phyloP scores from a whole-genome alignment of 306 rosid species.

The Pyrus pyrifolia region DNA sequence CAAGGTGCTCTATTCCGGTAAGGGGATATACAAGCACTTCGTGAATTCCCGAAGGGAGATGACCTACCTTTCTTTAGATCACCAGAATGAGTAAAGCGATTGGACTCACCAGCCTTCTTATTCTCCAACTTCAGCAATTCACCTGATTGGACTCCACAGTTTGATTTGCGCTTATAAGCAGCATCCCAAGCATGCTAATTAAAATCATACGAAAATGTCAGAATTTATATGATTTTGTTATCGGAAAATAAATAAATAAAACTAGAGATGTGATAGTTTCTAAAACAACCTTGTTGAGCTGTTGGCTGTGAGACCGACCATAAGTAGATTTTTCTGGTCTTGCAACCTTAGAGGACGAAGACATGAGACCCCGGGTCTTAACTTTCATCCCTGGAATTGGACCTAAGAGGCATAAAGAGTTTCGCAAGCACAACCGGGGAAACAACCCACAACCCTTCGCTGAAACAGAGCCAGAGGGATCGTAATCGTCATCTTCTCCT shows the following conservation, averaged over 20 bases:
- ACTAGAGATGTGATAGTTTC: constrained; percentile 6
- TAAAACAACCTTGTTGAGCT: constrained; percentile 49
- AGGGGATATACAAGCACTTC: constrained; percentile 63
- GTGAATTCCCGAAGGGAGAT: constrained; percentile 64
- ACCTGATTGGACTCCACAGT: constrained; percentile 25
- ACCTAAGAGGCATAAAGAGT: constrained; percentile 56
- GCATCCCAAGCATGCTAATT: constrained; percentile 51
- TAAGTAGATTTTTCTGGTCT: constrained; percentile 37
- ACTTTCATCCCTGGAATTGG: constrained; percentile 57
- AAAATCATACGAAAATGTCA: constrained; percentile 11
- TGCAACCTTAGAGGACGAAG: constrained; percentile 25
- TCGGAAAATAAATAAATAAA: background rate
- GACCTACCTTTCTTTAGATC: constrained; percentile 51
- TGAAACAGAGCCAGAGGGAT: constrained; percentile 34
- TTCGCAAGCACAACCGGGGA: constrained; percentile 52
- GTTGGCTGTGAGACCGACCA: constrained; percentile 47
- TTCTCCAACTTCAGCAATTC: constrained; percentile 39
- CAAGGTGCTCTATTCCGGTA: constrained; percentile 41
- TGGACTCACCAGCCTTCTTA: constrained; percentile 45
- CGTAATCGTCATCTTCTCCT: constrained; percentile 38
- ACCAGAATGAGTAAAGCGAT: constrained; percentile 46
- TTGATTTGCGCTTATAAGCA: constrained; percentile 39
- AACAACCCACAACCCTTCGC: constrained; percentile 77
- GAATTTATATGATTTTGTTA: background rate
- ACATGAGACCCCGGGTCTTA: constrained; percentile 26